Evolutionary conservation across 768 basidiomycete species (phyloP).

Genomic region (Psilocybe azurescens): DNA sequence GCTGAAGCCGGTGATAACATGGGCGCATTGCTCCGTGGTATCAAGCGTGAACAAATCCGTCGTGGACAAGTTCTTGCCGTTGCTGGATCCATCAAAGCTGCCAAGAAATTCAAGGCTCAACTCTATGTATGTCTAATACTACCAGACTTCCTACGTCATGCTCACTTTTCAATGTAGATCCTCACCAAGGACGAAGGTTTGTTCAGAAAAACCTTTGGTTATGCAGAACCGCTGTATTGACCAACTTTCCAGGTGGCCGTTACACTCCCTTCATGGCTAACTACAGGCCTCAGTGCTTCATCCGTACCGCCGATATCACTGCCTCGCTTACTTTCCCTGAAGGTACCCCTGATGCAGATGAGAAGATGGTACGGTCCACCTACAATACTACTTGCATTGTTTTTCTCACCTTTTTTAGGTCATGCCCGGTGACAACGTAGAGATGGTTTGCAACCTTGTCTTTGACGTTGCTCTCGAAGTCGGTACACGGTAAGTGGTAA

Average conservation of each 20-base stretch:
- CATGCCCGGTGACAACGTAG: conserved; percentile 98
- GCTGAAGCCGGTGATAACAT: conserved; percentile 99
- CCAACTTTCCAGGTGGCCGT: conserved; percentile 61
- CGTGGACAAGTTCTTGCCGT: conserved; percentile 92
- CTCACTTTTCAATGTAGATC: conserved; percentile 46
- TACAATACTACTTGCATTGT: neutral
- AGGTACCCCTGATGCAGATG: conserved; percentile 77
- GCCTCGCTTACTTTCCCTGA: conserved; percentile 85
- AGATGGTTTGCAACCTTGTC: conserved; percentile 84
- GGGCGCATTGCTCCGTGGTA: conserved; percentile 94
- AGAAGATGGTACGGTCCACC: conserved; percentile 73
- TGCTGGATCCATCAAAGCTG: conserved; percentile 92
- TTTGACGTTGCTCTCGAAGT: conserved; percentile 90
- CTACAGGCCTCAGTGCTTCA: conserved; percentile 94
- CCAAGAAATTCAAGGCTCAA: conserved; percentile 93
- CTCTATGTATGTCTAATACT: conserved; percentile 67
- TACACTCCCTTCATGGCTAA: conserved; percentile 92
- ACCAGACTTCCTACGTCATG: neutral
- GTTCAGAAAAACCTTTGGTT: neutral
- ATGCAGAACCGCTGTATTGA: neutral
- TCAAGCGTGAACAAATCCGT: conserved; percentile 95
- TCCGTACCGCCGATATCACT: conserved; percentile 95
- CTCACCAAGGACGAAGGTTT: conserved; percentile 85
- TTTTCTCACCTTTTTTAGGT: conserved; percentile 49
- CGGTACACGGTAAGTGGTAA: conserved; percentile 68